Percentiles rank a stretch among this genome's conserved stretches.
Evolutionary conservation across 257 asterid species (phyloP).

Genomic region (Solanum neorickii): DNA sequence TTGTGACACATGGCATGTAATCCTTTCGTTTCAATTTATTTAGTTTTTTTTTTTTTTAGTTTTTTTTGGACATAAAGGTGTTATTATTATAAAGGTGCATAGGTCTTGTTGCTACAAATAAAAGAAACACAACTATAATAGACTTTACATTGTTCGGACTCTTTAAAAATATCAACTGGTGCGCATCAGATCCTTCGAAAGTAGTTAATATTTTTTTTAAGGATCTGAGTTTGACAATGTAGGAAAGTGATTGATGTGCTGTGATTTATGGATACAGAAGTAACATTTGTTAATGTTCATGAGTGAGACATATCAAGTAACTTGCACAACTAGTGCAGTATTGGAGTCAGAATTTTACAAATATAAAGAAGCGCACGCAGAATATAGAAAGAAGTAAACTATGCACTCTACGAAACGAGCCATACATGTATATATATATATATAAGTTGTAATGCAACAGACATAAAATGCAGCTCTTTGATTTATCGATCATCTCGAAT

Average conservation of each 20-base stretch:
- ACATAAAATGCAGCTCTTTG: not conserved
- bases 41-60: fast-evolving
- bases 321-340: not conserved
- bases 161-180: no score
- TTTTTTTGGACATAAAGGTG: not conserved
- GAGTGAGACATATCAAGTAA: not conserved
- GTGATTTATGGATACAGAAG: not conserved
- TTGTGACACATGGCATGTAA: not conserved
- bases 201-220: not conserved
- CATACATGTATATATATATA: no score
- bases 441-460: no score
- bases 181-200: not conserved
- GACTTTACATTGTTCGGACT: not conserved
- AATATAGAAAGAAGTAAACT: no score
- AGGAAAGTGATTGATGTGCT: not conserved
- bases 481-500: not conserved
- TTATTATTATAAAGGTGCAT: not conserved
- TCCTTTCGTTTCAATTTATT: not conserved
- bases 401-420: no score
- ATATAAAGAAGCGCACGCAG: not conserved
- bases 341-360: not conserved
- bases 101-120: no score
- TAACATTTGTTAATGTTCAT: not conserved
- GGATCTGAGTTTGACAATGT: not conserved
- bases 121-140: not conserved